Conservation (phyloP, 495 filamentous ascomycete genomes). For the Parmelia sp. region DNA sequence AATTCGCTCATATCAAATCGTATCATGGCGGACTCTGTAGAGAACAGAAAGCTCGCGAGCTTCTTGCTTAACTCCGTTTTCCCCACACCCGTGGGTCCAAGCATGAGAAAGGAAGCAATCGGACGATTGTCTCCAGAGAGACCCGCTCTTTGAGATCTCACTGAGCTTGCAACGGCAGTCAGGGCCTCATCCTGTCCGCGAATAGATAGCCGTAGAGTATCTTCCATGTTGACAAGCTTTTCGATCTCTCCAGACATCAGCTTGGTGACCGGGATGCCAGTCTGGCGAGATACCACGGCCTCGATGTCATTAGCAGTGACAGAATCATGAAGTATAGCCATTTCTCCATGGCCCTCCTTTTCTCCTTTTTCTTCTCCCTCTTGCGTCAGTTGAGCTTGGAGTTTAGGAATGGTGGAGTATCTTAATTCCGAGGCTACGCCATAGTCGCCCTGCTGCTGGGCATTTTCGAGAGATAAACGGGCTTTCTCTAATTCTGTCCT, state of each 20-base stretch:
- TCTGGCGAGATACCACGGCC: conserved; percentile 79
- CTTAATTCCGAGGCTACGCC: conserved; percentile 78
- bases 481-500: conserved; percentile 82
- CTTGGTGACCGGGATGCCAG: conserved; percentile 87
- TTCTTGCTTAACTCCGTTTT: conserved; percentile 98
- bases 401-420: conserved; percentile 74
- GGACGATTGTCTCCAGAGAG: conserved; percentile 87
- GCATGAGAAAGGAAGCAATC: conserved; percentile 92
- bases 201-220: conserved; percentile 74
- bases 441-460: conserved; percentile 88
- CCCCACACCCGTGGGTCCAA: conserved; percentile 92
- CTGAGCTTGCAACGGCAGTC: conserved; percentile 82
- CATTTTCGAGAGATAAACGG: conserved; percentile 75
- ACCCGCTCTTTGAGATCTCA: conserved; percentile 89
- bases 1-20: conserved; percentile 98
- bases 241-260: conserved; percentile 88
- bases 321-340: conserved; percentile 67
- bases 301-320: conserved; percentile 91
- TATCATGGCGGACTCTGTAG: conserved; percentile 80
- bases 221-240: conserved; percentile 91
- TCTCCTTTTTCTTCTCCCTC: conserved; percentile 49
- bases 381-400: conserved; percentile 73
- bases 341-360: conserved; percentile 27
- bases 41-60: conserved; percentile 87
- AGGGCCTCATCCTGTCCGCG: conserved; percentile 93